phyloP scores from a whole-genome alignment of 169 alveolate genomes.

The Plasmodium reichenowi region DNA sequence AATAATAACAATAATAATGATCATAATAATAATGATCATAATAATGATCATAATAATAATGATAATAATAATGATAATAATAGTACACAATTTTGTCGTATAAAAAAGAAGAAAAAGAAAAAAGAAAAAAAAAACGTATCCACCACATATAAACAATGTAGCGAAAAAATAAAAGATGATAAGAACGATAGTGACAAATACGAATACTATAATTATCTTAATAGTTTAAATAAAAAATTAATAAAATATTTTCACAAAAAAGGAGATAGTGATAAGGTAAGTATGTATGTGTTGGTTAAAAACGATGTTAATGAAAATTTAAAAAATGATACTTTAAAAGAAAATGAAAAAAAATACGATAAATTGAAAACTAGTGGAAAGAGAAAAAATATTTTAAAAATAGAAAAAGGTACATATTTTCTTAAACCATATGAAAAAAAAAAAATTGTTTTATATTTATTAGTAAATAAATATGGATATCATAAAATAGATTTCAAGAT shows the following conservation, averaged over 20 bases:
- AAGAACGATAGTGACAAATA: not conserved
- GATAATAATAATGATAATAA: no score
- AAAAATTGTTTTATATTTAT: conserved; percentile 44
- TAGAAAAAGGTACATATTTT: conserved; percentile 26
- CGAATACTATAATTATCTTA: not conserved
- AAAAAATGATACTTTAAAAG: not conserved
- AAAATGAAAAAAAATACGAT: not conserved
- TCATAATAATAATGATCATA: no score
- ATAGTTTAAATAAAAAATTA: conserved; percentile 33
- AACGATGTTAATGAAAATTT: conserved; percentile 6
- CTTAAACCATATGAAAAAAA: conserved; percentile 56
- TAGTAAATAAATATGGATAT: conserved; percentile 69
- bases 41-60: no score
- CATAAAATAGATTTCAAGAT: conserved; percentile 38
- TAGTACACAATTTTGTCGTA: not conserved
- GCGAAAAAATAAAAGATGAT: not conserved
- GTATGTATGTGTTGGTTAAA: conserved; percentile 39
- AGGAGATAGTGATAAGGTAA: conserved; percentile 34
- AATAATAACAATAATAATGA: no score
- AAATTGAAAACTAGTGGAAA: conserved; percentile 5
- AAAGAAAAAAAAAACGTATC: conserved; percentile 4
- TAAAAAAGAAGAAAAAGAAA: conserved; percentile 7
- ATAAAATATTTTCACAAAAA: conserved; percentile 58
- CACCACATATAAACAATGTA: not conserved
- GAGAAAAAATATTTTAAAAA: conserved; percentile 23